Conservation (phyloP, 495 filamentous ascomycete species). For the Penicillium ochrochloron region DNA sequence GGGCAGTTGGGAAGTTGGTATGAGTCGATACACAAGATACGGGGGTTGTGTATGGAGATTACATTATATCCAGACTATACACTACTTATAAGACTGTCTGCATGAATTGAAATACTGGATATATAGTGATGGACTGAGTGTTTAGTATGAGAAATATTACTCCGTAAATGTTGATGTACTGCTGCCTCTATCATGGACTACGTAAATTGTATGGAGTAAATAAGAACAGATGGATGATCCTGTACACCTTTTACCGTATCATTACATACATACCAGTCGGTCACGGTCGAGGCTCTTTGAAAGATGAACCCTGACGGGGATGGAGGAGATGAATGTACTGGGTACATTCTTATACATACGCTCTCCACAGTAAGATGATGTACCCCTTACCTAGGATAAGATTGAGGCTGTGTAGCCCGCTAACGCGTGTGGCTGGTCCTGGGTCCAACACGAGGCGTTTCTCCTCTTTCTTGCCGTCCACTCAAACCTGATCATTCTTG, state of each 20-base stretch:
- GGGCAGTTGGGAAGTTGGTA: not conserved
- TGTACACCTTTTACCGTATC: not conserved
- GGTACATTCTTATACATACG: slow-evolving; percentile 5
- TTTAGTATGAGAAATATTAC: not conserved
- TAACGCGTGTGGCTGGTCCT: slow-evolving; percentile 37
- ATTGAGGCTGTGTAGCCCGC: slow-evolving; percentile 46
- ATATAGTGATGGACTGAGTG: too few relatives aligned
- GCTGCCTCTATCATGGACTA: not conserved
- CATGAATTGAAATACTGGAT: not conserved
- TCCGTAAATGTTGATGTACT: not conserved
- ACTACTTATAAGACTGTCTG: not conserved
- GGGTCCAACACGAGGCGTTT: slow-evolving; percentile 29
- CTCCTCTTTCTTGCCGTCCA: slow-evolving; percentile 13
- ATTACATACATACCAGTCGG: slow-evolving; percentile 8
- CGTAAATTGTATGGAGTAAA: not conserved
- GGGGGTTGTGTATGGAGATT: not conserved
- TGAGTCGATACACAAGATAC: not conserved
- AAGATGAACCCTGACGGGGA: slow-evolving; percentile 23
- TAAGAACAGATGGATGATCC: not conserved
- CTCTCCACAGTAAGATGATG: not conserved
- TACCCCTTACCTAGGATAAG: slow-evolving; percentile 23
- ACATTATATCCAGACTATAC: not conserved
- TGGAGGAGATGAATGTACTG: not conserved
- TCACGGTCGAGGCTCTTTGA: slow-evolving; percentile 36
- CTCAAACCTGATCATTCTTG: not conserved